Evolutionary conservation across 257 asterid genomes (phyloP).

Genomic region (Coffea canephora): DNA sequence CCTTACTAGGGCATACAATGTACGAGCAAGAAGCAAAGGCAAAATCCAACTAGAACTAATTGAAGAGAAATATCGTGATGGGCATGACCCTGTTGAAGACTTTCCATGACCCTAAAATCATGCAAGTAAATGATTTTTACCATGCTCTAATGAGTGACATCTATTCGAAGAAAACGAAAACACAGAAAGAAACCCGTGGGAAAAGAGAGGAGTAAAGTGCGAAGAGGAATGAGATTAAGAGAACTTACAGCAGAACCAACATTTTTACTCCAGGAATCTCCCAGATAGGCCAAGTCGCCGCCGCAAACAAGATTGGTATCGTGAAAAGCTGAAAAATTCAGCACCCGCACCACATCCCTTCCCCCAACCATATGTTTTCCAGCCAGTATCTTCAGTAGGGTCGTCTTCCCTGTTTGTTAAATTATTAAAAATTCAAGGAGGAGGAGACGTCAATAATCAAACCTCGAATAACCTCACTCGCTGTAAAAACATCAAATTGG

Average conservation of each 20-base stretch:
- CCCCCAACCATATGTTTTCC: slow-evolving; percentile 99
- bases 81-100: too few species aligned
- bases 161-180: neutral
- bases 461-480: too few species aligned
- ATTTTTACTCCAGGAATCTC: slow-evolving; percentile 91
- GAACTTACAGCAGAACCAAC: slow-evolving; percentile 84
- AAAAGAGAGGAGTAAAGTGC: too few species aligned
- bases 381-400: slow-evolving; percentile 83
- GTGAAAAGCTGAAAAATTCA: slow-evolving; percentile 83
- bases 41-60: neutral
- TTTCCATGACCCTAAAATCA: neutral
- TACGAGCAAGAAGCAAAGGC: neutral
- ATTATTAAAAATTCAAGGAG: too few species aligned
- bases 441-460: too few species aligned
- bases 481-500: too few species aligned
- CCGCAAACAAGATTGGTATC: slow-evolving; percentile 83
- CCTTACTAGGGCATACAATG: neutral
- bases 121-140: neutral
- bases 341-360: slow-evolving; percentile 81
- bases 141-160: too few species aligned
- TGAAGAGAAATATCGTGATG: neutral
- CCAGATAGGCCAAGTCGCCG: slow-evolving; percentile 88
- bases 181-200: too few species aligned
- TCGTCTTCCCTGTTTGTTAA: slow-evolving; percentile 66
- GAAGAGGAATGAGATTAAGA: neutral